Evolutionary conservation across 768 basidiomycete genomes (phyloP).

Genomic region (Amanita muscaria): DNA sequence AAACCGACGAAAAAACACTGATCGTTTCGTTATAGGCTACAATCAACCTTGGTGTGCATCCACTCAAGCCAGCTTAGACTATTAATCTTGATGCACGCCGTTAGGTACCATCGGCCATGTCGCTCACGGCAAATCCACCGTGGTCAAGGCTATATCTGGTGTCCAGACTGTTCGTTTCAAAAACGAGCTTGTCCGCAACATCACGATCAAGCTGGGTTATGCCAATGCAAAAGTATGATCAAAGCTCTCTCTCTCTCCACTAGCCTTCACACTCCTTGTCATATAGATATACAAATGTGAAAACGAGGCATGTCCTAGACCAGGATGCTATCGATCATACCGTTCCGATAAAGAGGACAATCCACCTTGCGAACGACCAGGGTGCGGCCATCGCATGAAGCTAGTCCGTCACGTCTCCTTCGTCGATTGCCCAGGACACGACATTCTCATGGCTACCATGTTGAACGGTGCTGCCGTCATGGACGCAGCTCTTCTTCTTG

Average conservation of each 20-base stretch:
- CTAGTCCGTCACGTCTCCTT: slow-evolving; percentile 96
- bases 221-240: slow-evolving; percentile 89
- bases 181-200: slow-evolving; percentile 97
- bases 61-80: slow-evolving; percentile 10
- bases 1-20: no score
- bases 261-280: slow-evolving; percentile 9
- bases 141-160: slow-evolving; percentile 97
- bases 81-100: not conserved
- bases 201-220: slow-evolving; percentile 98
- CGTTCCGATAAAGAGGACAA: slow-evolving; percentile 89
- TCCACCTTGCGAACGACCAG: slow-evolving; percentile 88
- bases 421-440: slow-evolving; percentile 96
- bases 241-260: not conserved
- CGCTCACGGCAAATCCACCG: slow-evolving; percentile 94
- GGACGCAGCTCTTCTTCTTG: slow-evolving; percentile 93
- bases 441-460: slow-evolving; percentile 99
- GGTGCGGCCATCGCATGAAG: slow-evolving; percentile 85
- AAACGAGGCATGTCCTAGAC: slow-evolving; percentile 86
- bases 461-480: slow-evolving; percentile 99
- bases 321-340: slow-evolving; percentile 91
- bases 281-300: slow-evolving; percentile 94
- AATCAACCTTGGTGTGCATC: slow-evolving; percentile 71
- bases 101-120: slow-evolving; percentile 97
- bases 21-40: no score
- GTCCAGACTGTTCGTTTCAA: slow-evolving; percentile 98